A percentile compares a stretch with the other conserved stretches of the same genome.
Evolutionary conservation across 2,329 filamentous ascomycete genomes (phyloP).

Genomic region (Colletotrichum liriopes): DNA sequence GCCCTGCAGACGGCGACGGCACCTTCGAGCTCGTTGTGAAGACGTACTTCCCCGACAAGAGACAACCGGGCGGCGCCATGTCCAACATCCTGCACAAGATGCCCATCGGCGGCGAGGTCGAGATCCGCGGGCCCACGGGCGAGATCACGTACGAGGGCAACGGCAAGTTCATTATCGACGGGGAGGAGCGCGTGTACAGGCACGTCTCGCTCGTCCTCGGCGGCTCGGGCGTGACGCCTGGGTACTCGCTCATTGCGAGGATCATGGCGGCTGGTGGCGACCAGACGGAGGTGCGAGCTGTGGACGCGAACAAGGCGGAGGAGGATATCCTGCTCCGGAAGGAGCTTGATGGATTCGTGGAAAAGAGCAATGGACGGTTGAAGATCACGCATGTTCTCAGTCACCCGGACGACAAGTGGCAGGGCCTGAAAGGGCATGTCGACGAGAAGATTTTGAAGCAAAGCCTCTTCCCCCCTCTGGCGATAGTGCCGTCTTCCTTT

Average conservation of each 20-base stretch:
- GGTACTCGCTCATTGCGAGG: slow-evolving; percentile 64
- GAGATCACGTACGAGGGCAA: slow-evolving; percentile 65
- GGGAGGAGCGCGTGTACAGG: slow-evolving; percentile 57
- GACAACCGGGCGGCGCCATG: slow-evolving; percentile 68
- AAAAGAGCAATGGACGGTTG: slow-evolving; percentile 56
- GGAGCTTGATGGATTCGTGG: slow-evolving; percentile 59
- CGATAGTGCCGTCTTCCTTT: slow-evolving; percentile 61
- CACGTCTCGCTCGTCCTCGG: slow-evolving; percentile 65
- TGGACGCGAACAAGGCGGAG: slow-evolving; percentile 65
- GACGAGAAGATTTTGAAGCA: slow-evolving; percentile 58
- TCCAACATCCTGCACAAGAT: slow-evolving; percentile 68
- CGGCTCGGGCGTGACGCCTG: slow-evolving; percentile 66
- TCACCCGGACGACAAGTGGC: slow-evolving; percentile 60
- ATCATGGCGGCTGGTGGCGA: slow-evolving; percentile 54
- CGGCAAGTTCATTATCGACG: slow-evolving; percentile 62
- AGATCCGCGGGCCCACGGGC: slow-evolving; percentile 67
- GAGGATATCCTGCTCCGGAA: slow-evolving; percentile 61
- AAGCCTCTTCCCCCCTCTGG: slow-evolving; percentile 59
- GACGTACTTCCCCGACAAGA: slow-evolving; percentile 64
- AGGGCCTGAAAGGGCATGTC: slow-evolving; percentile 61
- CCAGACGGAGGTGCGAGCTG: slow-evolving; percentile 56
- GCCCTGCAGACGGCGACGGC: slow-evolving; percentile 53
- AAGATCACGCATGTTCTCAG: slow-evolving; percentile 64
- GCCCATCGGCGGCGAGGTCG: slow-evolving; percentile 62
- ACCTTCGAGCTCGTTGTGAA: slow-evolving; percentile 66